A percentile compares a stretch with the other conserved stretches of the same genome.
Conservation (phyloP, 352 stramenopile genomes). For the Globisporangium perplexum region DNA sequence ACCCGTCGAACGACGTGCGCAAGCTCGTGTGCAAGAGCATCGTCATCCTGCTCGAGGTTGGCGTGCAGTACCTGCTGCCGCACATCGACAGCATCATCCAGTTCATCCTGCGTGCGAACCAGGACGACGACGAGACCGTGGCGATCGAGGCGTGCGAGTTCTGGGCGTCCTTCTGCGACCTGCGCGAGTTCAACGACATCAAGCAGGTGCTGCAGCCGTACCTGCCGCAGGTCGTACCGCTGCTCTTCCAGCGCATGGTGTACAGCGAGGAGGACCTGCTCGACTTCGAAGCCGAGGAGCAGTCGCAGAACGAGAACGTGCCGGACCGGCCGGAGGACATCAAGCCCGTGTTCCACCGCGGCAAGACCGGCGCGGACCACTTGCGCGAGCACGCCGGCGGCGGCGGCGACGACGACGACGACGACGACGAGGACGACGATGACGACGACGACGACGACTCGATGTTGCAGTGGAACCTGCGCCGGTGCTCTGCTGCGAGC, state of each 20-base stretch:
- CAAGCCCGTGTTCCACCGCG: conserved; percentile 84
- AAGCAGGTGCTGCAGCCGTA: conserved; percentile 85
- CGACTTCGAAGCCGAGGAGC: conserved; percentile 88
- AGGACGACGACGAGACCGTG: conserved; percentile 83
- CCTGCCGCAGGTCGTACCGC: conserved; percentile 88
- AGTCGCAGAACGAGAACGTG: conserved; percentile 82
- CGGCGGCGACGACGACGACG: conserved; percentile 58
- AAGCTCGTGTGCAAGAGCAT: conserved; percentile 90
- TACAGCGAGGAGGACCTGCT: conserved; percentile 93
- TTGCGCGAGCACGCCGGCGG: conserved; percentile 27
- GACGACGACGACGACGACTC: conserved; percentile 90
- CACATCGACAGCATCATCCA: conserved; percentile 89
- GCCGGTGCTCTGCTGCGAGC: conserved; percentile 92
- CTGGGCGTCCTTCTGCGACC: conserved; percentile 88
- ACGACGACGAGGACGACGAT: conserved; percentile 88
- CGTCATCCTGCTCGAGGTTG: conserved; percentile 85
- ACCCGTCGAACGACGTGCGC: conserved; percentile 74
- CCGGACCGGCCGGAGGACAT: conserved; percentile 90
- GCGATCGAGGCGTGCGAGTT: conserved; percentile 89
- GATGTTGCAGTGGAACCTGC: conserved; percentile 94
- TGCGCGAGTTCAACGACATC: conserved; percentile 89
- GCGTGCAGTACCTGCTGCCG: conserved; percentile 86
- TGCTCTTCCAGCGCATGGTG: conserved; percentile 93
- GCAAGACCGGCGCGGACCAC: conserved; percentile 23
- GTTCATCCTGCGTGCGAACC: conserved; percentile 87